Base-by-base conservation (phyloP, 768 basidiomycete genomes). In the Calocera viscosa region DNA sequence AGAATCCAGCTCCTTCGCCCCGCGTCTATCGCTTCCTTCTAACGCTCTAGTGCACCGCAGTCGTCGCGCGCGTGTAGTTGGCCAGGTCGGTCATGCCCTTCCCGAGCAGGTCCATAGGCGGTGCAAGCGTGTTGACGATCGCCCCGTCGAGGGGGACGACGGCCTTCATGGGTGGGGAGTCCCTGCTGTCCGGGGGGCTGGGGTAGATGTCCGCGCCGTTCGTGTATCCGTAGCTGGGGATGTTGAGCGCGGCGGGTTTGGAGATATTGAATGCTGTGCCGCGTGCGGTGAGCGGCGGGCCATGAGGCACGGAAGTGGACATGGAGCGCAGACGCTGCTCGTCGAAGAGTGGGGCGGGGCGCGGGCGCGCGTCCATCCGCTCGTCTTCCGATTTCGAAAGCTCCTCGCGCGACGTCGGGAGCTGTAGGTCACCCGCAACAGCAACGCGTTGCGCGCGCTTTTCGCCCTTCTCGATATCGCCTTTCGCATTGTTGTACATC, bases 401-500 rank as follows among this genome's bases (percentile, higher is more conserved):
- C 65, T 91, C 90, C 67, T 75, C 79, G 71, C 83, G 83, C 22
- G 87, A 87, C 26, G 79, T 83, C 0, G 91, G 91, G 28, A 93
- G 78, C 75, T 84, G 80, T 73, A 89, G 74, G 35, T 87, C 85
- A 65, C 84, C 80, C 38, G 83, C 82, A 1, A 87, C 89, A 72
- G 90, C 88, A 19, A 91, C 84, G 66, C 89, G 79, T 67, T 88
- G 80, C 80, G 92, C 82, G 78, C 87, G 88, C 75, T 88, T 89
- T 80, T 99, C 96, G 34, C 95, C 95, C 72, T 84, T 85, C 73
- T 91, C 94, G 12, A 98, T 91, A 71, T 96, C 94, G 26, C 83
- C 79, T 77, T 96, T 99, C 39, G 95, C 90, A 60, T 84, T 84
- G 79, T 99, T 96, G 79, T 99, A 99, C 87, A 98, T 86, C 78